Evolutionary conservation across 345 rosid species (phyloP).

Genomic region (Populus euphratica): DNA sequence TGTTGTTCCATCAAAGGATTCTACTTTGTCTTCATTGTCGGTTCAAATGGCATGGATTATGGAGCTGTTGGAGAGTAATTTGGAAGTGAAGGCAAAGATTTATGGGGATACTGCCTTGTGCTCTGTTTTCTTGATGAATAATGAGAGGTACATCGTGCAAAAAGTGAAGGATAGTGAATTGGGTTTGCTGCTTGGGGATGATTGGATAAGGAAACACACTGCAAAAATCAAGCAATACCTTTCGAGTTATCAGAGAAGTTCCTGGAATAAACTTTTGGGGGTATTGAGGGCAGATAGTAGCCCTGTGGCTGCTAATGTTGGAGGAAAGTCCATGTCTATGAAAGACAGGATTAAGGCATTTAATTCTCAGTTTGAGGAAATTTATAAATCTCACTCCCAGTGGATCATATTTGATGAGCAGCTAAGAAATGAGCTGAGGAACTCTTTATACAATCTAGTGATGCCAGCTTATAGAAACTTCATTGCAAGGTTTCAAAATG

Average conservation of each 20-base stretch:
- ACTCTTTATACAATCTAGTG: slow-evolving; percentile 40
- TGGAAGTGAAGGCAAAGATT: slow-evolving; percentile 76
- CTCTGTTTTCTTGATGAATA: slow-evolving; percentile 78
- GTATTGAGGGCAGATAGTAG: slow-evolving; percentile 48
- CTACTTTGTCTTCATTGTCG: slow-evolving; percentile 47
- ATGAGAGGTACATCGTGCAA: slow-evolving; percentile 74
- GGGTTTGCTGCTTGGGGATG: slow-evolving; percentile 70
- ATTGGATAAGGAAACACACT: slow-evolving; percentile 75
- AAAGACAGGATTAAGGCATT: slow-evolving; percentile 62
- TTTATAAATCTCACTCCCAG: slow-evolving; percentile 48
- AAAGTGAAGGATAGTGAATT: slow-evolving; percentile 76
- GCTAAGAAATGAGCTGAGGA: slow-evolving; percentile 55
- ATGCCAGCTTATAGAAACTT: slow-evolving; percentile 60
- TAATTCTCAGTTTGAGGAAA: slow-evolving; percentile 47
- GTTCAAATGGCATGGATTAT: slow-evolving; percentile 85
- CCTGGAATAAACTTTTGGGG: slow-evolving; percentile 67
- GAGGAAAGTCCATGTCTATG: slow-evolving; percentile 36
- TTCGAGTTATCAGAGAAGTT: slow-evolving; percentile 53
- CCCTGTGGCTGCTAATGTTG: slow-evolving; percentile 34
- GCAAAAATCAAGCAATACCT: slow-evolving; percentile 66
- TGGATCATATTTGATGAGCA: slow-evolving; percentile 69
- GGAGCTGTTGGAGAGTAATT: slow-evolving; percentile 87
- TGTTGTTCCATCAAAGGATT: slow-evolving; percentile 42
- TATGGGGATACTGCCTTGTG: slow-evolving; percentile 63
- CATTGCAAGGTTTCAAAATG: slow-evolving; percentile 47